These are phyloP conservation scores for Tarenaya hassleriana DNA, from an alignment of 345 rosid genomes.

Conservation along the genomic window DNA sequence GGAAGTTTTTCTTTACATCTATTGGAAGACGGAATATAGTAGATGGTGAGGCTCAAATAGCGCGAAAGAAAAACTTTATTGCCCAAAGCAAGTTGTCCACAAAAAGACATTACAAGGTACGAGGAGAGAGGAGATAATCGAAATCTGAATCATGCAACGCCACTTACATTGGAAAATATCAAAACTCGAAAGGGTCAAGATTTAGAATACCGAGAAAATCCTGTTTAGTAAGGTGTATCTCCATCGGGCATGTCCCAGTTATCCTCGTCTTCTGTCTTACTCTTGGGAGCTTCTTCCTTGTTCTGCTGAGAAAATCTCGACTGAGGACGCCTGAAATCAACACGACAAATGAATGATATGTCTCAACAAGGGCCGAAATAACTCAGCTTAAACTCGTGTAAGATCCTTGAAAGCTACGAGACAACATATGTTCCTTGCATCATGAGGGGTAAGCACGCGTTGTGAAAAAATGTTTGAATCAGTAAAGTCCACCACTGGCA, in stretches of 20 bases:
- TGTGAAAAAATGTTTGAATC: too few species aligned
- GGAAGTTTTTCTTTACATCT: background rate
- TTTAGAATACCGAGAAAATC: constrained; percentile 15
- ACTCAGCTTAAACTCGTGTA: too few species aligned
- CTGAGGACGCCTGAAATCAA: constrained; percentile 40
- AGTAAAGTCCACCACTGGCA: too few species aligned
- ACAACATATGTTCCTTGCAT: too few species aligned
- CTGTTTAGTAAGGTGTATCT: constrained; percentile 38
- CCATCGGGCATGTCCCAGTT: constrained; percentile 92
- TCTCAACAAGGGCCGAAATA: too few species aligned
- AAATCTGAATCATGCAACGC: background rate
- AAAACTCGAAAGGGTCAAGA: background rate
- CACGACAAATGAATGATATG: too few species aligned
- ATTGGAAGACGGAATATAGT: constrained; percentile 3
- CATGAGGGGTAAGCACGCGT: too few species aligned
- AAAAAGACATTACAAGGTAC: constrained; percentile 19
- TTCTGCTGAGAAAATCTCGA: constrained; percentile 32
- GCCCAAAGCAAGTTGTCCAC: constrained; percentile 16
- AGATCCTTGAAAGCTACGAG: too few species aligned
- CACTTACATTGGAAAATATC: too few species aligned
- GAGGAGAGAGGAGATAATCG: background rate
- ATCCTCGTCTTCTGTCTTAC: constrained; percentile 54
- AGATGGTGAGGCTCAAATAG: background rate
- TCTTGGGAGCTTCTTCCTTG: constrained; percentile 36
- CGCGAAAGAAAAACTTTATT: constrained; percentile 8